Evolutionary conservation across 495 filamentous ascomycete genomes (phyloP), one percentile per base, ranked within the genome.

Genomic region (Terfezia boudieri): DNA sequence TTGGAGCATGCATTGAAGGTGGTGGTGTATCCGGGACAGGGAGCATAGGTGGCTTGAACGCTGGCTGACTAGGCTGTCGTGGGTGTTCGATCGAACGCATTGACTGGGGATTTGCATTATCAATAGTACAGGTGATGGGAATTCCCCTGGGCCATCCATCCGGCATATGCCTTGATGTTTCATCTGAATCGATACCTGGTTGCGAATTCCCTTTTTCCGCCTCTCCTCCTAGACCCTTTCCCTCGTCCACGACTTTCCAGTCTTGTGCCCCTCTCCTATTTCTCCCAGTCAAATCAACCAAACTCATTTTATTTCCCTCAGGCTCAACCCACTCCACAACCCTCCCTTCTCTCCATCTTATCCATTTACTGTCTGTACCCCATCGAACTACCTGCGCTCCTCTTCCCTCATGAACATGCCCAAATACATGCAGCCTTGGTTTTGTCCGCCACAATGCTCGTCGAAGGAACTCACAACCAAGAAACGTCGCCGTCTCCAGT

Each of bases 401-500:
- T 54, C 74, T 66, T n/a, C 74, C 77, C 56, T 70, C 78, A 67
- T 96, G 90, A 26, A 92, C 73, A 64, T 96, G 90, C 6, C 88
- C 89, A 67, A 92, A 94, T 55, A 94, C 74, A 66, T 96, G 89
- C 10, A 95, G 69, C 36, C 70, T 69, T 4, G 89, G 88, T 55
- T 77, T 79, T 17, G 90, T 77, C 26, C 77, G 73, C 84, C 86
- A 90, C 35, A 86, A 61, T 57, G 92, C 86, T 16, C 74, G 68
- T 1, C 89, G 73, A 2, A 96, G 74, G 36, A 72, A 76, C 17
- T 80, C 77, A 62, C 85, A 93, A 32, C 89, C 89, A 52, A 84
- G 3, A 46, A 46, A 46, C 12, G 0, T 14, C 17, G 41, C 14
- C 41, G 1, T 14, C 4, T 14, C 12, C 4, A 46, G 41, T 8